phyloP scores from a whole-genome alignment of 75 land plant species.

The Picea sitchensis region DNA sequence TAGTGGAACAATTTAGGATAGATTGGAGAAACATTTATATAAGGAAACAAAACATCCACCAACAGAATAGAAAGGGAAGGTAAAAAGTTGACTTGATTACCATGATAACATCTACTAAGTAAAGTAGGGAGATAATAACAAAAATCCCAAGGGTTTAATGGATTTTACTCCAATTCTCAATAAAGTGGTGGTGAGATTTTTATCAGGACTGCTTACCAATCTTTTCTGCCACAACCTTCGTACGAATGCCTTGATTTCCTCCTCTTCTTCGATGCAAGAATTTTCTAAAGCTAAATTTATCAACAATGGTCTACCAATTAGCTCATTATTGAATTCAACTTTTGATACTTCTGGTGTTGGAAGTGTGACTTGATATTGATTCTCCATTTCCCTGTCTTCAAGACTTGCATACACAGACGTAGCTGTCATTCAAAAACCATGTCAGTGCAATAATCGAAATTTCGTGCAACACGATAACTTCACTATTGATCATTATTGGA shows the following conservation, averaged over 20 bases:
- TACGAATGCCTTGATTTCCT: not conserved
- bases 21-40: too few species aligned
- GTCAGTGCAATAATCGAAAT: not conserved
- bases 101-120: too few species aligned
- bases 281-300: conserved; percentile 1
- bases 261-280: not conserved
- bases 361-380: not conserved
- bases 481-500: not conserved
- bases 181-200: not conserved
- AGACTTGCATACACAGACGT: conserved; percentile 8
- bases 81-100: too few species aligned
- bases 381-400: not conserved
- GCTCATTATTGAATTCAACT: not conserved
- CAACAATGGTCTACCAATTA: conserved; percentile 3
- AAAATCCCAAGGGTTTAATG: not conserved
- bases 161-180: not conserved
- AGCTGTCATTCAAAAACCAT: conserved; percentile 1
- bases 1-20: too few species aligned
- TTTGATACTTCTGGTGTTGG: not conserved
- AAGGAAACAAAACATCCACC: too few species aligned
- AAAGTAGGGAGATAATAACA: too few species aligned
- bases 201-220: not conserved
- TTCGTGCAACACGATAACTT: not conserved
- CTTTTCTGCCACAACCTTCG: conserved; percentile 8
- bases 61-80: too few species aligned